Conservation (phyloP, 2,329 filamentous ascomycete species). For the Chaetothyriales sp. region DNA sequence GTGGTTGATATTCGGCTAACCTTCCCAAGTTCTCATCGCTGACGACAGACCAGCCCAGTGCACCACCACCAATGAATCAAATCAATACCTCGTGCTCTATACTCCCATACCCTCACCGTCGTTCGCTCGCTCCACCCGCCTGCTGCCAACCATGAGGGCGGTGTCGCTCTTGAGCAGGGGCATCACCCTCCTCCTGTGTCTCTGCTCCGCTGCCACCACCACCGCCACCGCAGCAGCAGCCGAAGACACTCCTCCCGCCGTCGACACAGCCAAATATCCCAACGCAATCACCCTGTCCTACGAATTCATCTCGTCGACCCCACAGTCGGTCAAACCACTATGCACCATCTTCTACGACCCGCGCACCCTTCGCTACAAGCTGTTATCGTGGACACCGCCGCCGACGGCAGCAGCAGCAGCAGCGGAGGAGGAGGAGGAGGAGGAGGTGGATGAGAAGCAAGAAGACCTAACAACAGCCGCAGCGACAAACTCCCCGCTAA, state of each 20-base stretch:
- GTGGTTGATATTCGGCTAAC: not conserved
- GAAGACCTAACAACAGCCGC: constrained; percentile 17
- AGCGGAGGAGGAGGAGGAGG: no score
- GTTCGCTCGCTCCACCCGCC: no score
- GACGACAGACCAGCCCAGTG: not conserved
- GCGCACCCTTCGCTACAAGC: constrained; percentile 21
- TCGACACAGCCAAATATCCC: constrained; percentile 7
- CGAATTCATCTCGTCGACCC: constrained; percentile 10
- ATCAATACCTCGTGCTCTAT: not conserved
- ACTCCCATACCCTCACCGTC: not conserved
- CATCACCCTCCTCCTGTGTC: constrained; percentile 5
- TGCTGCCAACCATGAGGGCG: not conserved
- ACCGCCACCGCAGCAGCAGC: not conserved
- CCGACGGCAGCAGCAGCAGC: no score
- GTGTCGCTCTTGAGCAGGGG: not conserved
- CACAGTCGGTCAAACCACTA: constrained; percentile 17
- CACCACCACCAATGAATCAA: no score
- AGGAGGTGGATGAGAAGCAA: no score
- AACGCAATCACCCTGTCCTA: constrained; percentile 16
- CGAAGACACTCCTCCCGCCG: not conserved
- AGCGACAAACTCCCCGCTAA: constrained; percentile 38
- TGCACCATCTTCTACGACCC: constrained; percentile 30
- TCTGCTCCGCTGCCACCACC: constrained; percentile 2
- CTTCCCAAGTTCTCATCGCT: not conserved
- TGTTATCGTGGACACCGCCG: constrained; percentile 27